Evolutionary conservation across 2,329 filamentous ascomycete genomes (phyloP).

Genomic region (Raffaelea ambrosiae): DNA sequence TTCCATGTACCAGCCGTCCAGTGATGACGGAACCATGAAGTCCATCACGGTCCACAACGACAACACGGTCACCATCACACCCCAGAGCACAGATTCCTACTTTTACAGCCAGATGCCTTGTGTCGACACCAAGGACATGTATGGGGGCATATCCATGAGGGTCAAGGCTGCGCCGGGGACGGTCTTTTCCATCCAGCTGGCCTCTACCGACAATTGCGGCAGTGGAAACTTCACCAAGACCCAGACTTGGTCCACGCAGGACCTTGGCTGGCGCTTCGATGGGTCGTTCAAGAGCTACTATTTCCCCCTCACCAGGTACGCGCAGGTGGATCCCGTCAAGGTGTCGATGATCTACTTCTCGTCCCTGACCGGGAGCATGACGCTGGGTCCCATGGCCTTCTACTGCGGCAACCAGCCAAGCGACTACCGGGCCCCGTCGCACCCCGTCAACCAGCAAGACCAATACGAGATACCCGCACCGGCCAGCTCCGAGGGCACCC

Average conservation of each 20-base stretch:
- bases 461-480: constrained; percentile 42
- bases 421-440: constrained; percentile 33
- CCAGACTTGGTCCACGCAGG: constrained; percentile 30
- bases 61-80: constrained; percentile 43
- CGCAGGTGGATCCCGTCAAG: constrained; percentile 40
- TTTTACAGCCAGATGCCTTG: constrained; percentile 52
- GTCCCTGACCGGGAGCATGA: constrained; percentile 34
- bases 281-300: constrained; percentile 51
- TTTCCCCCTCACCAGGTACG: constrained; percentile 45
- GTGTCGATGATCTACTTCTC: constrained; percentile 43
- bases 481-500: constrained; percentile 33
- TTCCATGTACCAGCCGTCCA: constrained; percentile 43
- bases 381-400: constrained; percentile 47
- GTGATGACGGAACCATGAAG: constrained; percentile 48
- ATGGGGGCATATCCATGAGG: constrained; percentile 46
- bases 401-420: constrained; percentile 45
- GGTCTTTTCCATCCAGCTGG: constrained; percentile 42
- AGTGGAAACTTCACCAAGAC: constrained; percentile 19
- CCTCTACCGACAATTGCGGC: constrained; percentile 36
- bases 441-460: constrained; percentile 6
- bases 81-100: constrained; percentile 39
- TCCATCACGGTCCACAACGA: constrained; percentile 43
- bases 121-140: constrained; percentile 37
- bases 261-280: constrained; percentile 53
- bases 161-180: constrained; percentile 45